phyloP scores from a whole-genome alignment of 1,284 basidiomycete species.

The Trametes versicolor region DNA sequence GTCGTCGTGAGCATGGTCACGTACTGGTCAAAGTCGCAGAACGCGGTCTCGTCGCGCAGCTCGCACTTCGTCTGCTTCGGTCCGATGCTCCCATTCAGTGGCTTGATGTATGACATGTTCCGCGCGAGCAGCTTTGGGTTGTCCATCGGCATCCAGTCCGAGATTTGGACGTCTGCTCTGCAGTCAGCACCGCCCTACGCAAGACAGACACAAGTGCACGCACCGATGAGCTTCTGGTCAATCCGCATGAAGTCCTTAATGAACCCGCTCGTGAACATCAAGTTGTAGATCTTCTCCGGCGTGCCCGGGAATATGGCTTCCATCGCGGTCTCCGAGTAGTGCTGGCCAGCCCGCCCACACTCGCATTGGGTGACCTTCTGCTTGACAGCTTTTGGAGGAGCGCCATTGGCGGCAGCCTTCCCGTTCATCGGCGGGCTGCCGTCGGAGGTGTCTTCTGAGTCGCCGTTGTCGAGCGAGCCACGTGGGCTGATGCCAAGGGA shows the following conservation, averaged over 20 bases:
- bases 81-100: slow-evolving; percentile 87
- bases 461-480: slow-evolving; percentile 39
- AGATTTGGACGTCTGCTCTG: slow-evolving; percentile 84
- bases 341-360: slow-evolving; percentile 78
- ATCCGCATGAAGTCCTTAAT: slow-evolving; percentile 93
- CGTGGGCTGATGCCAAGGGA: slow-evolving; percentile 37
- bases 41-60: slow-evolving; percentile 85
- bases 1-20: slow-evolving; percentile 91
- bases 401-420: slow-evolving; percentile 18
- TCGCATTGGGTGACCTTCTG: slow-evolving; percentile 76
- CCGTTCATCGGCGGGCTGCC: slow-evolving; percentile 21
- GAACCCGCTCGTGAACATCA: slow-evolving; percentile 97
- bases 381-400: slow-evolving; percentile 29
- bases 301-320: slow-evolving; percentile 87
- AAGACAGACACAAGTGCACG: slow-evolving; percentile 40
- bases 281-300: slow-evolving; percentile 94
- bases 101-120: slow-evolving; percentile 96
- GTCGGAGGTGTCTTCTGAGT: slow-evolving; percentile 23
- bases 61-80: slow-evolving; percentile 97
- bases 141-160: slow-evolving; percentile 85
- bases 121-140: slow-evolving; percentile 81
- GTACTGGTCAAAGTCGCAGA: slow-evolving; percentile 88
- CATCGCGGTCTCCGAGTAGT: slow-evolving; percentile 80
- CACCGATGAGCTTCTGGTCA: slow-evolving; percentile 91
- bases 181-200: background rate